Evolutionary conservation across 345 rosid species (phyloP).

Genomic region (Limnanthes douglasii): DNA sequence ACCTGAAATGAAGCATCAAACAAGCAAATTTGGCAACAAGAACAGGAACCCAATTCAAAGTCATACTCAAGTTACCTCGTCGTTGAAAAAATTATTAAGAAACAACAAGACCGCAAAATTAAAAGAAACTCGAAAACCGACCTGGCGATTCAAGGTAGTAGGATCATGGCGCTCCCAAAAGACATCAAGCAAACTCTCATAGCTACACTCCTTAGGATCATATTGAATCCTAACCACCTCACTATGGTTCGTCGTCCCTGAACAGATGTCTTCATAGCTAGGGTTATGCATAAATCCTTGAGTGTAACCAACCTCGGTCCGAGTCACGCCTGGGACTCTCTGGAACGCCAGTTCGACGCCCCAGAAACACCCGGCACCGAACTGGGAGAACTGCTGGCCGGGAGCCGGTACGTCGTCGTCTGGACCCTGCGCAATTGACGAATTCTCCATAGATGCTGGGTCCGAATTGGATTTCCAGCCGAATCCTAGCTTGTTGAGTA

Average conservation of each 20-base stretch:
- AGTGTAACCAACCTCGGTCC: slow-evolving; percentile 73
- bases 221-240: slow-evolving; percentile 88
- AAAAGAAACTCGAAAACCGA: slow-evolving; percentile 13
- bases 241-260: slow-evolving; percentile 46
- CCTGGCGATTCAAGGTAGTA: slow-evolving; percentile 90
- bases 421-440: slow-evolving; percentile 52
- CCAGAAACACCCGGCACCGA: slow-evolving; percentile 98
- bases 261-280: slow-evolving; percentile 62
- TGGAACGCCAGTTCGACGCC: slow-evolving; percentile 84
- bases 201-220: slow-evolving; percentile 68
- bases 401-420: slow-evolving; percentile 66
- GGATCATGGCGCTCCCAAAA: slow-evolving; percentile 96
- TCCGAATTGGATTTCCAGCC: slow-evolving; percentile 31
- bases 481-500: slow-evolving; percentile 76
- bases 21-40: not conserved
- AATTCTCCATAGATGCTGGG: slow-evolving; percentile 35
- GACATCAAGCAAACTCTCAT: slow-evolving; percentile 47
- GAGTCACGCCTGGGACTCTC: slow-evolving; percentile 66
- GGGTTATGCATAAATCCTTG: slow-evolving; percentile 63
- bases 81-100: too few relatives aligned
- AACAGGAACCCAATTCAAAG: slow-evolving; percentile 7
- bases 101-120: not conserved
- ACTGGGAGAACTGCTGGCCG: slow-evolving; percentile 65
- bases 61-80: too few relatives aligned
- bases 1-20: too few relatives aligned